Evolutionary conservation across 495 filamentous ascomycete species (phyloP).

Genomic region (Penicillium riverlandense): DNA sequence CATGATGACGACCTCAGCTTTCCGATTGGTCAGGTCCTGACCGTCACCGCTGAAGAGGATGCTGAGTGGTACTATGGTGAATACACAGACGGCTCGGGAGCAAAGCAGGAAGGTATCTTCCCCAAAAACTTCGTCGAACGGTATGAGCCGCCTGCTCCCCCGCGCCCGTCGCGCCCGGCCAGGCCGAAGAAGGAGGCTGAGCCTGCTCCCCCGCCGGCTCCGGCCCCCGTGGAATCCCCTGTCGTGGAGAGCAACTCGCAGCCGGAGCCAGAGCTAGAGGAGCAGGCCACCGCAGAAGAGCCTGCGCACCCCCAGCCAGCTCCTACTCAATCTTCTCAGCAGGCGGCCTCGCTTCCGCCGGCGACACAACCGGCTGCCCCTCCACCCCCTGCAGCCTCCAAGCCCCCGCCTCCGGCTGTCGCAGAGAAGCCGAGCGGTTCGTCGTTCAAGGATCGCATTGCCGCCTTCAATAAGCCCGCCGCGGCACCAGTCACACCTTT

Average conservation of each 20-base stretch:
- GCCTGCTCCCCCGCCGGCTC: constrained; percentile 29
- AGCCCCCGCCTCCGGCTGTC: constrained; percentile 53
- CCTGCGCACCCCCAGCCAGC: constrained; percentile 20
- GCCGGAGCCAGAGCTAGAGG: constrained; percentile 13
- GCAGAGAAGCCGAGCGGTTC: constrained; percentile 68
- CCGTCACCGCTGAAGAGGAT: constrained; percentile 86
- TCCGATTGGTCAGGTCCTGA: constrained; percentile 77
- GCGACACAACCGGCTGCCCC: constrained; percentile 17
- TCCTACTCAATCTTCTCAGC: constrained; percentile 9
- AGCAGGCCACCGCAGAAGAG: constrained; percentile 14
- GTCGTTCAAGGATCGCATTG: constrained; percentile 91
- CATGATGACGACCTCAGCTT: constrained; percentile 96
- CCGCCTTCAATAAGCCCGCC: constrained; percentile 88
- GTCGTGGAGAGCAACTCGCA: constrained; percentile 9
- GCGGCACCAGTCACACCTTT: constrained; percentile 81
- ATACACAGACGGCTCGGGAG: constrained; percentile 68
- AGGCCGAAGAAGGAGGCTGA: constrained; percentile 68
- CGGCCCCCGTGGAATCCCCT: constrained; percentile 17
- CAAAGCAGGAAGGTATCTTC: constrained; percentile 82
- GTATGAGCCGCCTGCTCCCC: constrained; percentile 85
- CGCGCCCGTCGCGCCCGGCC: constrained; percentile 64
- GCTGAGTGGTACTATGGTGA: constrained; percentile 92
- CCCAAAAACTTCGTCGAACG: constrained; percentile 95
- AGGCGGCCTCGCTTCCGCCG: constrained; percentile 20
- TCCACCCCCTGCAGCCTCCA: constrained; percentile 18